phyloP scores from a whole-genome alignment of 169 alveolate species.

The Perkinsus olseni region DNA sequence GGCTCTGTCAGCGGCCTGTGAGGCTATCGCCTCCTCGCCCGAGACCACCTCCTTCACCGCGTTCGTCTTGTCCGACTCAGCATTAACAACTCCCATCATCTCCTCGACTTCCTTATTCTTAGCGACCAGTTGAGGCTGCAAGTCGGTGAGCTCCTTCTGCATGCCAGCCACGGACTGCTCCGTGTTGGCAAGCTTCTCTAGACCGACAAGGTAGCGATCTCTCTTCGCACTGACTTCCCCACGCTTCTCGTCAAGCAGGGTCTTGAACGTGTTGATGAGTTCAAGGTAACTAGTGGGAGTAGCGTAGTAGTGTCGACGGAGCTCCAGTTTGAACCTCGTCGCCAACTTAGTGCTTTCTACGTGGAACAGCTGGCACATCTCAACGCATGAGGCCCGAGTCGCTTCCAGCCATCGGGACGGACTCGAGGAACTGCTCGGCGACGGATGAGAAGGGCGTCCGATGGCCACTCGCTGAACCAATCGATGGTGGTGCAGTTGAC shows the following conservation, averaged over 20 bases:
- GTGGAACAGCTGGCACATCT: slow-evolving; percentile 71
- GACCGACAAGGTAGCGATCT: slow-evolving; percentile 70
- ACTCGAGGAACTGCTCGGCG: slow-evolving; percentile 62
- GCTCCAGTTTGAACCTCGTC: slow-evolving; percentile 55
- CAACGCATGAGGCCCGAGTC: slow-evolving; percentile 52
- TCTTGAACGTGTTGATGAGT: slow-evolving; percentile 69
- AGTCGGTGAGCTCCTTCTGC: slow-evolving; percentile 71
- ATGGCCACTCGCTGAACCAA: slow-evolving; percentile 87
- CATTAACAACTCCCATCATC: slow-evolving; percentile 58
- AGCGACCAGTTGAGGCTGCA: slow-evolving; percentile 66
- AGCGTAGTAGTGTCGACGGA: slow-evolving; percentile 68
- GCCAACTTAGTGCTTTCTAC: slow-evolving; percentile 57
- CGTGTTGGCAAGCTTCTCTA: slow-evolving; percentile 63
- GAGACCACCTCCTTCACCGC: slow-evolving; percentile 61
- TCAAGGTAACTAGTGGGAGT: slow-evolving; percentile 83
- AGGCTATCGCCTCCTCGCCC: slow-evolving; percentile 70
- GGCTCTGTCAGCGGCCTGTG: slow-evolving; percentile 59
- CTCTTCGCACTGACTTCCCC: slow-evolving; percentile 60
- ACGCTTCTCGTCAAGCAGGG: slow-evolving; percentile 66
- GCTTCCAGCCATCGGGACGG: slow-evolving; percentile 60
- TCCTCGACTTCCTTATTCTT: slow-evolving; percentile 40
- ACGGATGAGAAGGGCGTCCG: slow-evolving; percentile 79
- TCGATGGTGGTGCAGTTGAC: slow-evolving; percentile 58
- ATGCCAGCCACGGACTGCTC: slow-evolving; percentile 72
- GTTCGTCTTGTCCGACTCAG: slow-evolving; percentile 67